Base-by-base conservation (phyloP, 257 asterid genomes). In the Nicotiana knightiana region DNA sequence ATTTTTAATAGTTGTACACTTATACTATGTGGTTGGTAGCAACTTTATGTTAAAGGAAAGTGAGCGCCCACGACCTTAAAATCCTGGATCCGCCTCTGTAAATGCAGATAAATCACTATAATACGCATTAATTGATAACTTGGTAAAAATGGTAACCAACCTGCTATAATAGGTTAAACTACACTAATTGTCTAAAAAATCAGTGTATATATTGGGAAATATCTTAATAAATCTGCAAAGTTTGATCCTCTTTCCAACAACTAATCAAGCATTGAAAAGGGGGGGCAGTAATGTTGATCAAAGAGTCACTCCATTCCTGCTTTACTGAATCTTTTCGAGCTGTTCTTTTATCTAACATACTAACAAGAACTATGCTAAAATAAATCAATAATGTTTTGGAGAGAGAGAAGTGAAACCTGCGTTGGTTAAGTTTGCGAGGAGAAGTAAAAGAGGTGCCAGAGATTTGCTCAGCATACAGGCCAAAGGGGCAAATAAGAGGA, bases 391-490 rank as follows among this genome's bases (percentile, higher is more conserved):
- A 58, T n/a, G 26, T 21, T 59, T 59, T 8, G 21, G 58, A 33
- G 3, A 61, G 13, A 57, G 59, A 16, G 17, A 37, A 66, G 21
- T n/a, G 13, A 4, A 39, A 88, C 99, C 97, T 94, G 87, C 96
- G 95, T 82, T 86, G 94, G 76, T 96, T 96, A 70, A 88, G 94
- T 87, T 93, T 92, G 85, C 99, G 98, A 8, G 98, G 99, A 9
- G 98, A 89, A 83, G 99, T 96, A 89, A 96, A 96, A 62, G 99
- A 93, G 82, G 99, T 88, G 84, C 99, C 99, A 77, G 99, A 96
- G 82, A 96, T 88, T 88, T 96, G 99, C 83, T 96, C 99, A 43
- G 99, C 98, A 81, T 96, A 96, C 82, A 94, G 99, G 46, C 97
- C 97, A 80, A 85, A 85, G 18, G 99, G 98, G 82, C 98, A 94